phyloP scores from a whole-genome alignment of 805 yeast species.

The Ogataea ganodermae region DNA sequence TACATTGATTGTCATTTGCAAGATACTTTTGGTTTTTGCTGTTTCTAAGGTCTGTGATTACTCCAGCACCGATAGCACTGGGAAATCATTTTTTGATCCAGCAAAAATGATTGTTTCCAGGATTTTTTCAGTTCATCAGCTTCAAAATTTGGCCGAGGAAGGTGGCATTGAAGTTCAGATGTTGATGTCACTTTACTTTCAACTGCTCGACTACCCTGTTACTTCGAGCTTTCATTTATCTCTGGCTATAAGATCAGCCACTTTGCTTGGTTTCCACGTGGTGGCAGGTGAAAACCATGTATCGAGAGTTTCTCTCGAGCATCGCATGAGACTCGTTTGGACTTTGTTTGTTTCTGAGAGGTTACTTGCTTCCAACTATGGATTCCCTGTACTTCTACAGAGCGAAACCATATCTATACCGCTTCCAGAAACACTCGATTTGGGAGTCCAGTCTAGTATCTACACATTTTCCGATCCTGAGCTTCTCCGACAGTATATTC shows the following conservation, averaged over 20 bases:
- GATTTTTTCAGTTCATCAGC: slow-evolving; percentile 68
- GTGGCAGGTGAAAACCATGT: slow-evolving; percentile 61
- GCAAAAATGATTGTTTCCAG: slow-evolving; percentile 67
- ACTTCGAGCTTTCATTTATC: slow-evolving; percentile 72
- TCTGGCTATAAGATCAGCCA: slow-evolving; percentile 61
- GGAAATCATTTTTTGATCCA: slow-evolving; percentile 45
- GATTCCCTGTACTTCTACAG: slow-evolving; percentile 67
- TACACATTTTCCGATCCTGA: slow-evolving; percentile 70
- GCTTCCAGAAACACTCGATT: slow-evolving; percentile 63
- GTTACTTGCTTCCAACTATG: slow-evolving; percentile 71
- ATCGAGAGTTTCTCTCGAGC: slow-evolving; percentile 47
- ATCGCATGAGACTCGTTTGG: slow-evolving; percentile 33
- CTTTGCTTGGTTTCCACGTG: slow-evolving; percentile 70
- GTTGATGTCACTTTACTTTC: slow-evolving; percentile 66
- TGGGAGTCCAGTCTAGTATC: slow-evolving; percentile 52
- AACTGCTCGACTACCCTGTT: slow-evolving; percentile 71
- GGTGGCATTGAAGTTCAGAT: slow-evolving; percentile 71
- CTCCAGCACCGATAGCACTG: slow-evolving; percentile 5
- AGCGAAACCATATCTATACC: slow-evolving; percentile 72
- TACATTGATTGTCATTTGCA: slow-evolving; percentile 39
- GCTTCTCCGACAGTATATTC: slow-evolving; percentile 63
- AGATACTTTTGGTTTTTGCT: slow-evolving; percentile 63
- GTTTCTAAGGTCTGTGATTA: slow-evolving; percentile 72
- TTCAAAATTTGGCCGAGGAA: slow-evolving; percentile 65
- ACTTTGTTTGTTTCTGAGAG: slow-evolving; percentile 39